These are phyloP conservation scores for Bipolaris sorokiniana DNA, from an alignment of 2,329 filamentous ascomycete species.

Conservation along the genomic window DNA sequence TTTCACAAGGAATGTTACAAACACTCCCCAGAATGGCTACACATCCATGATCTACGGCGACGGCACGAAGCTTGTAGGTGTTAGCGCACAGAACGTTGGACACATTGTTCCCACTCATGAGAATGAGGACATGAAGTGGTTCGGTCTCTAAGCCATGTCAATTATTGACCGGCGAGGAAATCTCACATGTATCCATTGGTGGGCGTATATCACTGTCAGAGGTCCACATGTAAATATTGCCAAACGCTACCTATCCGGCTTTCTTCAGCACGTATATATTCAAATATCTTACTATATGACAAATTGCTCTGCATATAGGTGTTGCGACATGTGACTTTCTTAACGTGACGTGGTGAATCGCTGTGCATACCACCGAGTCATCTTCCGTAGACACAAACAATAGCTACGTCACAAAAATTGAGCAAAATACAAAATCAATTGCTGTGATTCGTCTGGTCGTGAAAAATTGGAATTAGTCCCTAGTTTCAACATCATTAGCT, in stretches of 20 bases:
- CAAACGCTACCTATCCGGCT: background rate
- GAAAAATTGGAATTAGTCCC: background rate
- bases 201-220: background rate
- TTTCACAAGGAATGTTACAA: constrained; percentile 22
- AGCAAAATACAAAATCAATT: too few relatives aligned
- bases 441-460: too few relatives aligned
- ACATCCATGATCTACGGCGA: constrained; percentile 38
- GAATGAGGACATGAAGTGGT: constrained; percentile 18
- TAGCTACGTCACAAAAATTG: too few relatives aligned
- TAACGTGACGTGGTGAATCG: too few relatives aligned
- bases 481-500: constrained; percentile 7
- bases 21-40: constrained; percentile 32
- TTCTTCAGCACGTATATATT: background rate
- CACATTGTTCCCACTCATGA: constrained; percentile 33
- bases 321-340: too few relatives aligned
- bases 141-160: constrained; percentile 7
- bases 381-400: too few relatives aligned
- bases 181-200: background rate
- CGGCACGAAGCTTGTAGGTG: constrained; percentile 34
- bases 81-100: constrained; percentile 31
- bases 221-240: background rate
- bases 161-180: background rate
- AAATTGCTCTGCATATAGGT: too few relatives aligned
- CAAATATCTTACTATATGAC: background rate
- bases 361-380: too few relatives aligned